phyloP scores from a whole-genome alignment of 495 filamentous ascomycete species.

The Podospora sp. region DNA sequence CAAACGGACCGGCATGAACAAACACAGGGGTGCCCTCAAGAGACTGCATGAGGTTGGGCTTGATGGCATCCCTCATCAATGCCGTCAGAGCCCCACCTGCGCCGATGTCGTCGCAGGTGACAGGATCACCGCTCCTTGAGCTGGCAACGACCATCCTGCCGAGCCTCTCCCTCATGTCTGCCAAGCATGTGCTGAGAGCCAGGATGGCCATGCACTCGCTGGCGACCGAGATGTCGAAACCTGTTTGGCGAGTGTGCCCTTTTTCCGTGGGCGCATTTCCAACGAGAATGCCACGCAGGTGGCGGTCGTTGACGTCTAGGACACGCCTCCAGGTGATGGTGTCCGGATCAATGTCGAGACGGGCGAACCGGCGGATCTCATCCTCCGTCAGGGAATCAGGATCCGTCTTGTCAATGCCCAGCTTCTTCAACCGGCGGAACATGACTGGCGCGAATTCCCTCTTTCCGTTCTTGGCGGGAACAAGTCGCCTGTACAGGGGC shows the following conservation, averaged over 20 bases:
- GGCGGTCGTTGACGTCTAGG: constrained; percentile 94
- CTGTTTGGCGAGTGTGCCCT: constrained; percentile 78
- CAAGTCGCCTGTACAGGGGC: constrained; percentile 83
- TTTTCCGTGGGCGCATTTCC: constrained; percentile 90
- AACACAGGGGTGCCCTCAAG: constrained; percentile 96
- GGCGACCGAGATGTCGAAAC: constrained; percentile 96
- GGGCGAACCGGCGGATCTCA: constrained; percentile 83
- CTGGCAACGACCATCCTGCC: constrained; percentile 97
- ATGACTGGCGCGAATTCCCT: constrained; percentile 84
- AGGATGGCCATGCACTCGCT: constrained; percentile 99
- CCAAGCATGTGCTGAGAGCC: constrained; percentile 83
- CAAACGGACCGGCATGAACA: constrained; percentile 95
- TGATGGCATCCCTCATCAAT: constrained; percentile 96
- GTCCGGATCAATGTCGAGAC: constrained; percentile 92
- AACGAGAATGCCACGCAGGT: constrained; percentile 84
- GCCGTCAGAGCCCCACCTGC: constrained; percentile 90
- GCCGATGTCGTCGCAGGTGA: constrained; percentile 95
- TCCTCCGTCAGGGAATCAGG: constrained; percentile 88
- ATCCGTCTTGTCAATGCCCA: constrained; percentile 93
- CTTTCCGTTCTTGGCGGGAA: constrained; percentile 88
- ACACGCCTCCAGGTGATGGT: constrained; percentile 98
- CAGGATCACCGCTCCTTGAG: constrained; percentile 80
- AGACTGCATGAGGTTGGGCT: constrained; percentile 98
- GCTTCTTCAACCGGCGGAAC: constrained; percentile 88
- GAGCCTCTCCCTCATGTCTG: constrained; percentile 90